These are phyloP conservation scores for Exobasidium cylindrosporum DNA, from an alignment of 1,284 basidiomycete genomes.

Conservation along the genomic window DNA sequence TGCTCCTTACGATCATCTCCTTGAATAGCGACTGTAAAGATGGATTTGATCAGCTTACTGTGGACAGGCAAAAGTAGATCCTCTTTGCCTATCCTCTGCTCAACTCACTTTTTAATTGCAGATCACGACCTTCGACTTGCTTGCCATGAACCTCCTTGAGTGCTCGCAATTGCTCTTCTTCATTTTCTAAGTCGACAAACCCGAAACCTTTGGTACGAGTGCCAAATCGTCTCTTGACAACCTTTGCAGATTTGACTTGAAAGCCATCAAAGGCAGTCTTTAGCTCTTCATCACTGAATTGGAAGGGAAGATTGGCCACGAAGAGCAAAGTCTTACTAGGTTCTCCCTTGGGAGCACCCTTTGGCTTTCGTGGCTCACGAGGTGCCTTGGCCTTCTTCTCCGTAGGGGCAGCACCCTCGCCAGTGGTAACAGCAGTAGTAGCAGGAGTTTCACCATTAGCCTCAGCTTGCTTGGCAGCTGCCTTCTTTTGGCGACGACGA, in stretches of 20 bases:
- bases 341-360: slow-evolving; percentile 36
- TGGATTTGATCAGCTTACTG: too few relatives aligned
- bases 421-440: slow-evolving; percentile 19
- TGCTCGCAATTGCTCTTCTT: slow-evolving; percentile 41
- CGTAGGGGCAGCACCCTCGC: slow-evolving; percentile 15
- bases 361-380: slow-evolving; percentile 22
- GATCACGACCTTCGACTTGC: slow-evolving; percentile 34
- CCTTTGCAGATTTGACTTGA: slow-evolving; percentile 40
- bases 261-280: slow-evolving; percentile 36
- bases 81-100: too few relatives aligned
- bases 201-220: slow-evolving; percentile 45
- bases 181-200: slow-evolving; percentile 41
- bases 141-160: slow-evolving; percentile 32
- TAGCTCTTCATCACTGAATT: slow-evolving; percentile 41
- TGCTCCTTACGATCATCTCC: slow-evolving; percentile 20
- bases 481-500: slow-evolving; percentile 34
- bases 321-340: slow-evolving; percentile 49
- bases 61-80: too few relatives aligned
- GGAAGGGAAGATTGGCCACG: slow-evolving; percentile 47
- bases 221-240: slow-evolving; percentile 34
- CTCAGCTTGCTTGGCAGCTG: slow-evolving; percentile 18
- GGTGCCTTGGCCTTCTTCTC: slow-evolving; percentile 25
- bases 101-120: slow-evolving; percentile 27
- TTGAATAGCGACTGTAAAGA: slow-evolving; percentile 26
- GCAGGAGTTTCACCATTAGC: slow-evolving; percentile 16